Evolutionary conservation across 2,329 filamentous ascomycete genomes (phyloP).

Genomic region (Penicillium sp.): DNA sequence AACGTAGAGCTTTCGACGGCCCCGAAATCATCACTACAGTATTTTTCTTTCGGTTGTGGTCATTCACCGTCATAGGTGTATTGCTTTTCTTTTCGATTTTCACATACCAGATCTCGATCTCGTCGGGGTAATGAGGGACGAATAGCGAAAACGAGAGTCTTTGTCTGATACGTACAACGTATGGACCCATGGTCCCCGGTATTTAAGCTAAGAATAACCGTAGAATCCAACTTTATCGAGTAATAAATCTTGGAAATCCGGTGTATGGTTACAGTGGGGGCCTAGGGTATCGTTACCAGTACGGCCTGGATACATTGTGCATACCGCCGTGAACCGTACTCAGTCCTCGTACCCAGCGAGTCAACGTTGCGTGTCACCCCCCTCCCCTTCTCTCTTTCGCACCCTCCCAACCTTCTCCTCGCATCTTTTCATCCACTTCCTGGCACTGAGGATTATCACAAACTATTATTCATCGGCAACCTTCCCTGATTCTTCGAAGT

Average conservation of each 20-base stretch:
- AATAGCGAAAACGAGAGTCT: not conserved
- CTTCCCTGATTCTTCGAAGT: not conserved
- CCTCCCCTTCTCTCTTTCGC: slow-evolving; percentile 9
- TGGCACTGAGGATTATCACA: not conserved
- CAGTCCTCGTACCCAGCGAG: slow-evolving; percentile 10
- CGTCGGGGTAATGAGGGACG: not conserved
- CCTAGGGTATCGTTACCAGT: not conserved
- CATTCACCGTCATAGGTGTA: not conserved
- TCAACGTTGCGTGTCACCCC: slow-evolving; percentile 11
- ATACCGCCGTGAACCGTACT: slow-evolving; percentile 7
- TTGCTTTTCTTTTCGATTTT: not conserved
- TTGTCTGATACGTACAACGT: not conserved
- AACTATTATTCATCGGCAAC: not conserved
- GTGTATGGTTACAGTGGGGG: not conserved
- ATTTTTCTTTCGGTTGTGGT: not conserved
- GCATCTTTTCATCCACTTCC: not conserved
- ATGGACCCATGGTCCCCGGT: not conserved
- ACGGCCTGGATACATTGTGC: slow-evolving; percentile 3
- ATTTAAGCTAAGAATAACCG: not conserved
- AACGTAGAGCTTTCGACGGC: slow-evolving; percentile 4
- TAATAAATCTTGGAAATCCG: not conserved
- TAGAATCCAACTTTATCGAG: not conserved
- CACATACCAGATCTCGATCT: not conserved
- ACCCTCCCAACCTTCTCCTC: not conserved
- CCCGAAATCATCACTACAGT: slow-evolving; percentile 2